Percentiles rank a stretch among this genome's conserved stretches.
Conservation (phyloP, 352 stramenopile genomes). For the Phytophthora kernoviae region DNA sequence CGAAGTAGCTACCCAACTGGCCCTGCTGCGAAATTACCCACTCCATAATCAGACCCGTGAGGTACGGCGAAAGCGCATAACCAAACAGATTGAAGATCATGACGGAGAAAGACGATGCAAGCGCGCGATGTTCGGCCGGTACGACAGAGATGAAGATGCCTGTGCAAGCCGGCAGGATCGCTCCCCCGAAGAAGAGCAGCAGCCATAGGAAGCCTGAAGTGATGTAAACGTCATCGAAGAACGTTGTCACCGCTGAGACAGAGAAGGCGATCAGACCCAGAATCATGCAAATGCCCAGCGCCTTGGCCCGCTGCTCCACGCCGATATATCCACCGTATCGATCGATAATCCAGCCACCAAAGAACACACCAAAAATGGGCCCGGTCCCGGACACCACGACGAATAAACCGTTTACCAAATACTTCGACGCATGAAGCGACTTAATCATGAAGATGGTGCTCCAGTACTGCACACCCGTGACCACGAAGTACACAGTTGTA, state of each 20-base stretch:
- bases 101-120: conserved; percentile 81
- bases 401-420: conserved; percentile 83
- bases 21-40: conserved; percentile 72
- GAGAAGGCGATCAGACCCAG: conserved; percentile 69
- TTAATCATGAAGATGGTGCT: conserved; percentile 90
- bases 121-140: conserved; percentile 69
- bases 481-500: conserved; percentile 86
- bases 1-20: conserved; percentile 66
- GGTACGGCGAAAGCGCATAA: conserved; percentile 78
- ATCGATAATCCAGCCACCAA: conserved; percentile 81
- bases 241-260: conserved; percentile 74
- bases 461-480: conserved; percentile 88
- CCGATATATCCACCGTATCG: conserved; percentile 80
- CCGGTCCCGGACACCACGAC: conserved; percentile 82
- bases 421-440: conserved; percentile 82
- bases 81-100: conserved; percentile 88
- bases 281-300: conserved; percentile 79
- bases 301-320: conserved; percentile 72
- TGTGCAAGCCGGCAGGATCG: conserved; percentile 80
- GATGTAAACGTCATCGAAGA: conserved; percentile 80
- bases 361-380: conserved; percentile 84
- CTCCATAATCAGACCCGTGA: conserved; percentile 83
- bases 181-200: conserved; percentile 82
- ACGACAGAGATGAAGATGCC: conserved; percentile 88
- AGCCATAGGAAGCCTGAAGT: conserved; percentile 79